These are phyloP conservation scores for Triticum turgidum DNA, from an alignment of 176 grass and related monocot genomes.

Conservation along the genomic window DNA sequence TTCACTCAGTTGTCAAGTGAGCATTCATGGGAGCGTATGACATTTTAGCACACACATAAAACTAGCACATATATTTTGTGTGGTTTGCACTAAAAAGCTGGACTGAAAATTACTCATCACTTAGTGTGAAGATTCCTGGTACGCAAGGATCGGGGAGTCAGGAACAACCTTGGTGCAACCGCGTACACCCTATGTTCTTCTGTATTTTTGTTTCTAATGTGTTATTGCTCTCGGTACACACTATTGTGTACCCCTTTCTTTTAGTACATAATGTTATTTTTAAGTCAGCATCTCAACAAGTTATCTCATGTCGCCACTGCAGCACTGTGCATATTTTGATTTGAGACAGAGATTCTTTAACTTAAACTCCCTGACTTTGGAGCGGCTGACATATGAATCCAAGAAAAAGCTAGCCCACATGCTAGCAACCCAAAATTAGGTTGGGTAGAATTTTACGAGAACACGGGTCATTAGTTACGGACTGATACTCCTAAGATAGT, in stretches of 20 bases:
- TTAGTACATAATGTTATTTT: background rate
- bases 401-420: no score
- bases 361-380: no score
- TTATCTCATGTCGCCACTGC: background rate
- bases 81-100: background rate
- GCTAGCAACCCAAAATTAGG: no score
- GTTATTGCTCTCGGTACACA: no score
- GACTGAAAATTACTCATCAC: background rate
- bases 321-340: no score
- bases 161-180: background rate
- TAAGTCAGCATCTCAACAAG: background rate
- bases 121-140: background rate
- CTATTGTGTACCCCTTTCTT: background rate
- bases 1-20: background rate
- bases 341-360: no score
- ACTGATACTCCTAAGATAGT: no score
- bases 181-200: background rate
- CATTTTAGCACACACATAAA: conserved; percentile 9
- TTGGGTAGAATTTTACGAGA: no score
- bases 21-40: background rate
- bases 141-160: no score
- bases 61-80: background rate
- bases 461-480: no score
- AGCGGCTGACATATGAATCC: no score
- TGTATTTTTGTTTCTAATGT: no score